Evolutionary conservation across 768 basidiomycete genomes (phyloP), one percentile per base, ranked within the genome.

Genomic region (Paxillus rubicundulus): DNA sequence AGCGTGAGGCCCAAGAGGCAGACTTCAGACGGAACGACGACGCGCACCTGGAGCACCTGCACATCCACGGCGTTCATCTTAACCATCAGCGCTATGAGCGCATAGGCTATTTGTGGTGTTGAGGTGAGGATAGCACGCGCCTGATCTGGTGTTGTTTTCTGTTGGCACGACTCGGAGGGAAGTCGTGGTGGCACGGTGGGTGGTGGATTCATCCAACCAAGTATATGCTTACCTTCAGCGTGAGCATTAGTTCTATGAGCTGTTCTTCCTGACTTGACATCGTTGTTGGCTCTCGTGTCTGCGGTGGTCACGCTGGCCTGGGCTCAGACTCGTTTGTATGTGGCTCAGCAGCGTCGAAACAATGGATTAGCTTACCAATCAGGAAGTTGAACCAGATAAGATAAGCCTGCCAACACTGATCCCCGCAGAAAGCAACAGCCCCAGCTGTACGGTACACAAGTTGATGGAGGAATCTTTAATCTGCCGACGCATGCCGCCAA

Each of bases 71-170:
- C 86, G 50, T 85, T 83, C 71, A 90, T 82, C 50, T 81, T 82
- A 18, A 89, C 87, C 87, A 90, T 88, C 34, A 89, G 79, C 0
- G 79, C 78, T 52, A 91, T 86, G 0, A 91, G 72, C 2, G 85
- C 86, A 66, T 88, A 89, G 0, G 87, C 82, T 50, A 91, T 88
- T 47, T 84, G 82, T 0, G 88, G 88, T 55, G 87, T 86, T 14
- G 77, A 75, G 57, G 86, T 85, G 39, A 91, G 74, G 60, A 91
- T 87, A 30, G 76, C 73, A 17, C 80, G 76, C 2, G 87, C 87
- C 27, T 86, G 82, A 21, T 79, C 78, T 28, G 87, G 84, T 0
- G 86, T 85, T 1, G 88, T 86, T 82, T 86, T 86, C 87, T 90
- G 61, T 37, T n/a, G 20, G 3, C 21, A 36, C 39, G 40, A n/a